Evolutionary conservation across 177 flowering plant genomes (phyloP), one percentile per base, ranked within the genome.

Genomic region (Vitis hybrid): DNA sequence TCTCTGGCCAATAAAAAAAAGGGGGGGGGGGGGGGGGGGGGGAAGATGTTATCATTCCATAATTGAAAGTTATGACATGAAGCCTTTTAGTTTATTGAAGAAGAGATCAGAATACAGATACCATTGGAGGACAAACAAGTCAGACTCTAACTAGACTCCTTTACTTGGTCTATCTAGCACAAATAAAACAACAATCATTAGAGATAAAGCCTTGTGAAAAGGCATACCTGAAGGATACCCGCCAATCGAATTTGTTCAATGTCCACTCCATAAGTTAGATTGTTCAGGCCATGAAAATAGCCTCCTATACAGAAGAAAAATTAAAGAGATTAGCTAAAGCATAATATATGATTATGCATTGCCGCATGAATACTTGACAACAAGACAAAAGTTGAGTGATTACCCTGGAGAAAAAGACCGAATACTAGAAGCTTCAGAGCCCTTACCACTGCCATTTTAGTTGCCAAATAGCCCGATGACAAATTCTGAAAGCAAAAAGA

Each of bases 381-480:
- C 60, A 56, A 19, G 30, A 32, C 7, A 46, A 13, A 27, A 52
- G 16, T 21, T 2, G 19, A 24, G 54, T 50, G 15, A 60, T 30
- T 64, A 86, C 94, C 95, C 86, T 91, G 96, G 46, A 91, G 88
- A 62, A 91, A 70, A 66, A 91, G 76, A 56, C 96, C 96, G 4
- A 89, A 21, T 8, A 67, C 11, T 3, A 89, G 51, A 60, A 91
- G 86, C 73, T 91, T 91, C 52, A 81, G 50, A 5, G 88, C 76
- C 30, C 96, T 85, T 18, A 79, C 68, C 4, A 82, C 32, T 27
- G 89, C 87, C 66, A 86, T 91, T 60, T 58, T 80, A 13, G 88
- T 79, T 55, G 96, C 93, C 56, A 52, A 65, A 52, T n/a, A 65
- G 73, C 75, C 80, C 72, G 78, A 76, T 9, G 88, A 52, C 62